Base-by-base conservation (phyloP, 202 grass and related monocot genomes). In the Eragrostis tef region DNA sequence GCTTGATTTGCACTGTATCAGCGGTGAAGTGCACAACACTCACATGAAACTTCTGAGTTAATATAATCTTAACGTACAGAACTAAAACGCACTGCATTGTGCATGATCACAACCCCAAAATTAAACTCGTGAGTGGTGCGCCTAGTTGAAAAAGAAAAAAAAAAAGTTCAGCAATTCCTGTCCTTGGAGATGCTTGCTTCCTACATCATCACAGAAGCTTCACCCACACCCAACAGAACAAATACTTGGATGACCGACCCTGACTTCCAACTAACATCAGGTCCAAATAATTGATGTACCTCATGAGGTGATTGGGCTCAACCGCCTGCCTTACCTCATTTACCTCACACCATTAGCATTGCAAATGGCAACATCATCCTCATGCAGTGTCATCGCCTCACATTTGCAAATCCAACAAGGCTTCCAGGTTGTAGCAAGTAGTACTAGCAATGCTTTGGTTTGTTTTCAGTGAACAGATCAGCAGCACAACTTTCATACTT, bases 321-420 rank as follows among this genome's bases (percentile, higher is more conserved):
- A 67, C 22, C 34, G 73, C 49, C 66, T 2, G 21, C 50, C 41
- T 62, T 6, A 44, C 31, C 29, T 60, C 31, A 60, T 72, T 29
- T 53, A 53, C n/a, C 62, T 49, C 42, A 20, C 54, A 71, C 46
- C 36, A 67, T 42, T 64, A 48, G 70, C 82, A 20, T 21, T 71
- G 47, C 82, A 65, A 49, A 85, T 11, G 24, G 72, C 49, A 48
- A 31, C 80, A 79, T 79, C 67, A 4, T 77, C 42, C 29, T 88
- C 58, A 79, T 67, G 68, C 11, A 45, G 46, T 73, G 63, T 71
- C 54, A 64, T 85, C 16, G 41, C 11, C 25, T 71, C 82, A 85
- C 7, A 48, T 31, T 31, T 31, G 29, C 29, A 60, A 83, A 66
- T 57, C 42, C 8, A 52, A 20, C 52, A 67, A 61, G 64, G 42